Percentiles rank a stretch among this genome's conserved stretches.
Conservation (phyloP, 1,139 yeast species). For the Scheffersomyces lignicola region DNA sequence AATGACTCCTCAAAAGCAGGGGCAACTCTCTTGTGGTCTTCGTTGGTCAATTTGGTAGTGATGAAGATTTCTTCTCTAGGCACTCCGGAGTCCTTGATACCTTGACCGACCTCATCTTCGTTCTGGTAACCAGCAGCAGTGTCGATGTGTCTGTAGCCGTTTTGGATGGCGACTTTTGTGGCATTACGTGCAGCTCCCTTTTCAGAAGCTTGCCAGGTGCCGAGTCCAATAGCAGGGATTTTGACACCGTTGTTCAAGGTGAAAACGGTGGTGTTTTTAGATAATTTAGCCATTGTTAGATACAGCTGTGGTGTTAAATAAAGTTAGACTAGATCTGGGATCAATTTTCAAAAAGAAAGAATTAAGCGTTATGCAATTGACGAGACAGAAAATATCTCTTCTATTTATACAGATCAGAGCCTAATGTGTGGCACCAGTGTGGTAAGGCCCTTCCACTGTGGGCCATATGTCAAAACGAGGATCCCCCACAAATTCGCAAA, state of each 20-base stretch:
- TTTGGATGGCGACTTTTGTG: slow-evolving; percentile 60
- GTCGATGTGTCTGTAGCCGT: slow-evolving; percentile 79
- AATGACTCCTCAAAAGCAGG: slow-evolving; percentile 63
- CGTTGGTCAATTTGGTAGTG: slow-evolving; percentile 79
- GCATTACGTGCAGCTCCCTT: slow-evolving; percentile 63
- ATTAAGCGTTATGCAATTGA: too few species aligned
- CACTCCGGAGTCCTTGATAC: slow-evolving; percentile 63
- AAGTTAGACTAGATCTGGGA: too few species aligned
- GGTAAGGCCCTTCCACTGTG: too few species aligned
- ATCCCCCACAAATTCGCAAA: not conserved
- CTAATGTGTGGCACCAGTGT: too few species aligned
- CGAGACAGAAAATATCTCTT: too few species aligned
- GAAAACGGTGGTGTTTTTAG: slow-evolving; percentile 11
- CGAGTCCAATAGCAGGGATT: slow-evolving; percentile 73
- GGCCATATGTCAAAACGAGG: too few species aligned
- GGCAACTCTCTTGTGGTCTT: slow-evolving; percentile 61
- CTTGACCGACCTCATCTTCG: slow-evolving; percentile 67
- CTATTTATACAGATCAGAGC: too few species aligned
- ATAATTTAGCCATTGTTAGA: slow-evolving; percentile 3
- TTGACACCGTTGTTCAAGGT: slow-evolving; percentile 60
- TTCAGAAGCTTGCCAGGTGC: slow-evolving; percentile 73
- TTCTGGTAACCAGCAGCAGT: slow-evolving; percentile 70
- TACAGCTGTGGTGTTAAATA: too few species aligned
- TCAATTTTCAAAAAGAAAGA: too few species aligned
- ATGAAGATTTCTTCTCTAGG: slow-evolving; percentile 71